Evolutionary conservation across 179 eudicot genomes (phyloP).

Genomic region (Beta corolliflora): DNA sequence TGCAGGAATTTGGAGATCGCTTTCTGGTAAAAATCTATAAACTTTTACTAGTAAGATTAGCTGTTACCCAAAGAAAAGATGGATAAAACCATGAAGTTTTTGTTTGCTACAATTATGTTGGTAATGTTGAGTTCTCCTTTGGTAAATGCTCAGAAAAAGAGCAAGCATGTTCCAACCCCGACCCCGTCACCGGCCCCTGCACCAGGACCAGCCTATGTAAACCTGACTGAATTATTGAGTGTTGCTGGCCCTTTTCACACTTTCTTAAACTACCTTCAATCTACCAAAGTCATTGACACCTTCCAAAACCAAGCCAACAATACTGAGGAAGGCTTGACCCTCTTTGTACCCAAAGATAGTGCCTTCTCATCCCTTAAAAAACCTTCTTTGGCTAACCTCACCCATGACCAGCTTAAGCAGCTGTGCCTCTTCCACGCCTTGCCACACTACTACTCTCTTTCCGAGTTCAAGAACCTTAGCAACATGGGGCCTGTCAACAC

Average conservation of each 20-base stretch:
- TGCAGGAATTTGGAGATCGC: slow-evolving; percentile 40
- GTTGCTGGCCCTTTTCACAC: slow-evolving; percentile 88
- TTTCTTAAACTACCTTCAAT: slow-evolving; percentile 62
- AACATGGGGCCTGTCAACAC: slow-evolving; percentile 52
- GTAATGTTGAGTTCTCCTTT: slow-evolving; percentile 39
- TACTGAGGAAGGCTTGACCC: slow-evolving; percentile 78
- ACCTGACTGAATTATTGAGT: slow-evolving; percentile 71
- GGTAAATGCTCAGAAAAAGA: slow-evolving; percentile 40
- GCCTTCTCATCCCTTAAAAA: slow-evolving; percentile 71
- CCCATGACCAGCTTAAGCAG: slow-evolving; percentile 69
- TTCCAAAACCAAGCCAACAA: slow-evolving; percentile 87
- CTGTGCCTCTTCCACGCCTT: slow-evolving; percentile 86
- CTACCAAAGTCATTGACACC: slow-evolving; percentile 74
- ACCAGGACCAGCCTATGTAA: slow-evolving; percentile 62
- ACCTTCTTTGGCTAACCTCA: slow-evolving; percentile 74
- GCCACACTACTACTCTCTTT: slow-evolving; percentile 73
- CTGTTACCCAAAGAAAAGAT: slow-evolving; percentile 9
- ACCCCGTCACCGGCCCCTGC: slow-evolving; percentile 73
- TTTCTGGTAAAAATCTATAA: background rate
- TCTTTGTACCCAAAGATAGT: slow-evolving; percentile 72
- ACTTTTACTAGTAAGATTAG: background rate
- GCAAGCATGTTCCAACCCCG: slow-evolving; percentile 28
- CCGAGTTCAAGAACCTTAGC: slow-evolving; percentile 79
- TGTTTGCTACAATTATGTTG: slow-evolving; percentile 39
- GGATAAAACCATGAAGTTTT: slow-evolving; percentile 34